These are phyloP conservation scores for Neohortaea acidophila DNA, from an alignment of 495 filamentous ascomycete genomes.

Conservation along the genomic window DNA sequence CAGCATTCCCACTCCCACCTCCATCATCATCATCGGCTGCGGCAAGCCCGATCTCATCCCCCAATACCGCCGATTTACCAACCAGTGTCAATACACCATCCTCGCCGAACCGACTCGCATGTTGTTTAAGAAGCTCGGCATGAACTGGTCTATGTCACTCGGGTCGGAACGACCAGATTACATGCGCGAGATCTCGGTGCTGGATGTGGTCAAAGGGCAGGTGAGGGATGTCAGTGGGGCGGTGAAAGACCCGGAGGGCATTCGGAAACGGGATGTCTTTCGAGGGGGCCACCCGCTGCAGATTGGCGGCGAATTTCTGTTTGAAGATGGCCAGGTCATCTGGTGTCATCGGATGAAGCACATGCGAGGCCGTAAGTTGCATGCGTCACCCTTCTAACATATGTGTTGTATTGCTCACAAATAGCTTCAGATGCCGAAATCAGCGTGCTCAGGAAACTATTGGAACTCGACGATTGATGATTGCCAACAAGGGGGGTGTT, in stretches of 20 bases:
- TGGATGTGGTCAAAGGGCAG: conserved; percentile 39
- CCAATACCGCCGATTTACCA: conserved; percentile 46
- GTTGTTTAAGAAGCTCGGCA: conserved; percentile 57
- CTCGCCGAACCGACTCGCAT: conserved; percentile 59
- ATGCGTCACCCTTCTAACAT: too few species aligned
- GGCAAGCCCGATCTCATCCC: conserved; percentile 59
- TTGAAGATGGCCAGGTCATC: conserved; percentile 50
- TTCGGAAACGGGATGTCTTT: conserved; percentile 19
- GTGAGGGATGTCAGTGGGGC: conserved; percentile 4
- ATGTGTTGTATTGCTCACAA: too few species aligned
- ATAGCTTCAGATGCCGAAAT: conserved; percentile 67
- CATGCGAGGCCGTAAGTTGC: conserved; percentile 65
- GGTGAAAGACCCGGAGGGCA: conserved; percentile 14
- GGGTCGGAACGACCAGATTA: conserved; percentile 52
- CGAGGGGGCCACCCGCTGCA: conserved; percentile 55
- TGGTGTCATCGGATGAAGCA: conserved; percentile 80
- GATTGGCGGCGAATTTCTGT: conserved; percentile 75
- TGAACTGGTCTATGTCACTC: conserved; percentile 47
- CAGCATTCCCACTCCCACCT: conserved; percentile 46
- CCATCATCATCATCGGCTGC: conserved; percentile 62
- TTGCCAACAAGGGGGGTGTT: too few species aligned
- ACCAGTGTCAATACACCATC: conserved; percentile 63
- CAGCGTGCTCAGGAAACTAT: conserved; percentile 40
- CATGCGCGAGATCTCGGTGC: conserved; percentile 39
- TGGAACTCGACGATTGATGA: conserved; percentile 39